These are phyloP conservation scores for Metschnikowia proteae DNA, from an alignment of 805 yeast species.

Conservation along the genomic window DNA sequence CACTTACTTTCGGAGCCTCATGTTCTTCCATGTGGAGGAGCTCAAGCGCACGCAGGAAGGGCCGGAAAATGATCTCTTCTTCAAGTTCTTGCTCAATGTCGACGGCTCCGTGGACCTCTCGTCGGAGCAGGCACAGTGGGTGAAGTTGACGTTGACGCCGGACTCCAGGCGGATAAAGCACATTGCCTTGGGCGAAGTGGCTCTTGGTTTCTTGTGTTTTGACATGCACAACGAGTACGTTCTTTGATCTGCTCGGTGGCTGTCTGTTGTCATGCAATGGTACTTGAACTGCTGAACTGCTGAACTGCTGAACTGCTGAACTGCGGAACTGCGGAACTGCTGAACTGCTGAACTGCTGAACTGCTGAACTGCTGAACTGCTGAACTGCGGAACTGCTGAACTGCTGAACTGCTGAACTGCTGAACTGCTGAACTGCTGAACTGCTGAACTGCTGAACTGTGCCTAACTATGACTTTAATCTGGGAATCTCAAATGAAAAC, in stretches of 20 bases:
- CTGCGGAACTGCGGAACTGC: too few relatives aligned
- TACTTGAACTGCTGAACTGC: too few relatives aligned
- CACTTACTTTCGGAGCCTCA: constrained; percentile 27
- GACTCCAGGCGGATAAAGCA: constrained; percentile 11
- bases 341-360: too few relatives aligned
- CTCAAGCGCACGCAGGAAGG: constrained; percentile 18
- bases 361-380: too few relatives aligned
- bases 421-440: too few relatives aligned
- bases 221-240: constrained; percentile 31
- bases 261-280: too few relatives aligned
- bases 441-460: too few relatives aligned
- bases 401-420: too few relatives aligned
- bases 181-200: constrained; percentile 24
- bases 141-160: constrained; percentile 15
- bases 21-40: constrained; percentile 32
- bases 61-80: constrained; percentile 15
- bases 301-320: too few relatives aligned
- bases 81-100: constrained; percentile 26
- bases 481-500: too few relatives aligned
- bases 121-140: constrained; percentile 23
- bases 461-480: too few relatives aligned
- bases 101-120: constrained; percentile 20
- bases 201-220: constrained; percentile 26
- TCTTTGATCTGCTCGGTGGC: not conserved
- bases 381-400: too few relatives aligned